Evolutionary conservation across 495 filamentous ascomycete species (phyloP).

Genomic region (Pyrenula aspistea): DNA sequence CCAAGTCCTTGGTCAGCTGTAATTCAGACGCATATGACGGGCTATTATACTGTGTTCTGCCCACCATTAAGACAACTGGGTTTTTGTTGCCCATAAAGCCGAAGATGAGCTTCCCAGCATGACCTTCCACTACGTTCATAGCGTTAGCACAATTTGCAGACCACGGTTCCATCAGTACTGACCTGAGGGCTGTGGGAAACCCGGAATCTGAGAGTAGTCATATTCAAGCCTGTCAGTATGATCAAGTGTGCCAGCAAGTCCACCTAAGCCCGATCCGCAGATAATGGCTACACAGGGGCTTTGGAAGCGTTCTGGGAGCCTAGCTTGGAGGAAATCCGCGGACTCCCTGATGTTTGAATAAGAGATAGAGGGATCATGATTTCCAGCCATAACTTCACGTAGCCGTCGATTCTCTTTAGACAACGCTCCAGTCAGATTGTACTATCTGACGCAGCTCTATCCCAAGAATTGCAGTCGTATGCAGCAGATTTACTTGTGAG

Average conservation of each 20-base stretch:
- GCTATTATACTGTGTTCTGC: slow-evolving; percentile 63
- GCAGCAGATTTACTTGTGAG: too few relatives aligned
- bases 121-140: slow-evolving; percentile 42
- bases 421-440: too few relatives aligned
- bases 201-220: slow-evolving; percentile 49
- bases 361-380: background rate
- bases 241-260: slow-evolving; percentile 49
- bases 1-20: slow-evolving; percentile 1
- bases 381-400: background rate
- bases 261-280: slow-evolving; percentile 63
- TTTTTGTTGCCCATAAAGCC: slow-evolving; percentile 44
- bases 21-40: slow-evolving; percentile 1
- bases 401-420: too few relatives aligned
- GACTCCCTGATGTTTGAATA: slow-evolving; percentile 17
- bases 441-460: too few relatives aligned
- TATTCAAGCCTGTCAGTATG: slow-evolving; percentile 39
- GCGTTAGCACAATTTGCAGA: slow-evolving; percentile 2
- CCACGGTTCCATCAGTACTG: slow-evolving; percentile 9
- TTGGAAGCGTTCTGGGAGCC: slow-evolving; percentile 32
- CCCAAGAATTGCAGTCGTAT: too few relatives aligned
- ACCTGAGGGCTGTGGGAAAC: slow-evolving; percentile 58
- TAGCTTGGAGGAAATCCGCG: slow-evolving; percentile 19
- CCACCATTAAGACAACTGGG: slow-evolving; percentile 60
- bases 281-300: slow-evolving; percentile 54
- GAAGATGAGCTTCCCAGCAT: slow-evolving; percentile 67